A percentile compares a stretch with the other conserved stretches of the same genome.
Conservation (phyloP, 2,329 filamentous ascomycete genomes). For the Aspergillus nomiae region DNA sequence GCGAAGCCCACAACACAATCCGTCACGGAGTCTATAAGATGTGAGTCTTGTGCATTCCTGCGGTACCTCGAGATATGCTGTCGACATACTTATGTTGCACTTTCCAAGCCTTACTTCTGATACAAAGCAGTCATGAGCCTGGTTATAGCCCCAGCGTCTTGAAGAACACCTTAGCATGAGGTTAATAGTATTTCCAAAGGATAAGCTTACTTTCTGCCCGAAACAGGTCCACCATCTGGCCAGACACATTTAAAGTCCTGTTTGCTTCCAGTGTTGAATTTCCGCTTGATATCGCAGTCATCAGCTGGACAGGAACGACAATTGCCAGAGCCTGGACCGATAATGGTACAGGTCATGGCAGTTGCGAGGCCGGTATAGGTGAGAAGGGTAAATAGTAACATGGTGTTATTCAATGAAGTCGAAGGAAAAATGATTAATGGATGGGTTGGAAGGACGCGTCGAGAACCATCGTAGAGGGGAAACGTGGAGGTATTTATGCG, state of each 20-base stretch:
- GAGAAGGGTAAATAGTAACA: background rate
- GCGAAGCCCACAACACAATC: background rate
- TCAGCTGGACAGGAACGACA: background rate
- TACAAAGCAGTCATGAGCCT: background rate
- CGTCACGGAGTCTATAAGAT: background rate
- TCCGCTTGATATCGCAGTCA: background rate
- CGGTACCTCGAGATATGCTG: rapidly evolving
- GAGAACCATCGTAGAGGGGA: background rate
- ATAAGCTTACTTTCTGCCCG: background rate
- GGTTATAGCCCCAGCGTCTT: background rate
- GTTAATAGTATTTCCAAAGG: background rate
- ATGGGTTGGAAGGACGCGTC: background rate
- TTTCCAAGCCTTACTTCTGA: background rate
- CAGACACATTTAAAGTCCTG: background rate
- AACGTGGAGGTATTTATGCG: background rate
- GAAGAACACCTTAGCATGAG: background rate
- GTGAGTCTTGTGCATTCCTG: background rate
- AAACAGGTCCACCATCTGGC: background rate
- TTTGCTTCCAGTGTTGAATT: background rate
- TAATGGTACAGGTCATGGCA: background rate
- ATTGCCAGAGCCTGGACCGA: background rate
- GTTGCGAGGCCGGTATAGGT: background rate
- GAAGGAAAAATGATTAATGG: background rate
- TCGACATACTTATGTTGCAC: background rate
- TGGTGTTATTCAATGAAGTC: background rate